Evolutionary conservation across 768 basidiomycete species (phyloP), one percentile per base, ranked within the genome.

Genomic region (Boletus barrowsii): DNA sequence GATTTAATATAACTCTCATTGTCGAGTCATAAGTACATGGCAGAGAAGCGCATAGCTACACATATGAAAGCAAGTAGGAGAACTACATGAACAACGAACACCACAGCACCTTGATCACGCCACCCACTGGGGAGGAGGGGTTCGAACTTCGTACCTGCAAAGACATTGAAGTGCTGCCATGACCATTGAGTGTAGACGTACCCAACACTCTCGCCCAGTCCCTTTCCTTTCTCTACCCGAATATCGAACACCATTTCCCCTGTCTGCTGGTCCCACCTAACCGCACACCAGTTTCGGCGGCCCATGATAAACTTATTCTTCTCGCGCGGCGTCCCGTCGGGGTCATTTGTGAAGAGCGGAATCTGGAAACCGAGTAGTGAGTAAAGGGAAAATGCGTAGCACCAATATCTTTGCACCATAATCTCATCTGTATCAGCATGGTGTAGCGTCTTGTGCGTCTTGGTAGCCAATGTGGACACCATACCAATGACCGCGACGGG

Each of bases 291-390:
- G 68, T 98, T 98, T 36, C 95, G 81, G 51, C 83, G 75, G 3
- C 90, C 92, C 86, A 94, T 94, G 53, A 97, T 85, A 62, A 79
- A 86, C 63, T 84, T 89, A 51, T 85, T 83, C 68, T 90, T 91
- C 3, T 26, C 15, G 36, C 88, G 80, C n/a, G 77, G 55, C 30
- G 79, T 75, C 0, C 93, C 95, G 59, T 91, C 83, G 1, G 94
- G 82, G 40, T 95, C 93, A 13, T 75, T 76, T 10, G 74, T 64
- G 70, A 97, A 97, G 9, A 96, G 61, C 3, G 92, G 90, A 33
- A 90, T 67, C 91, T 91, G 53, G 15, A 41, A 40, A 18, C 44
- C 14, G n/a, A 32, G n/a, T 3, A 29, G 20, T 51, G 10, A 57
- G 43, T 11, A 35, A 20, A 18, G 42, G 29, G 35, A 35, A 45